Base-by-base conservation (phyloP, 139 green algal species). In the Chlamydomonas sphaeroides region DNA sequence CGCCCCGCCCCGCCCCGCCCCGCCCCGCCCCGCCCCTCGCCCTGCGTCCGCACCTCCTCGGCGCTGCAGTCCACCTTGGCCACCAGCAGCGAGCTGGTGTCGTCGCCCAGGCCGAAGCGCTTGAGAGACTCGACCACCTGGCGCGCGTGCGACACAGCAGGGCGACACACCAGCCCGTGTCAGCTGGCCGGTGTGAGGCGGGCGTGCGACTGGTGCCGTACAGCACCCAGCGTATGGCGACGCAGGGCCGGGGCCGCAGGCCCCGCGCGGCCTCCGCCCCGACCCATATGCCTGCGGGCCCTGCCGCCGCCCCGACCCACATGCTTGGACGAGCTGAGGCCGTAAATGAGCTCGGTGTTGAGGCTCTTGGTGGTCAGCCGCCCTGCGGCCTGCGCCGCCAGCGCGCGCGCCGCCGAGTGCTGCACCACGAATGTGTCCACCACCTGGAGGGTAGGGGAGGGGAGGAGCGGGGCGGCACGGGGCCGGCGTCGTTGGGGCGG, bases 291-390 rank as follows among this genome's bases (percentile, higher is more conserved):
- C n/a, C n/a, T n/a, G n/a, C n/a, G n/a, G n/a, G n/a, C n/a, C 66
- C 39, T 14, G 35, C 14, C 26, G 32, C 71, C 32, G 5, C 35
- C 57, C 48, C 6, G 26, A 51, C 89, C 78, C 65, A 94, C 91
- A 51, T 95, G 91, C 32, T 89, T 92, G 21, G 79, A 88, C 6
- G 89, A 88, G 26, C 89, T 88, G 17, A 95, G 42, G 63, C 78
- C 82, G 65, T 87, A 94, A 1, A 95, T 85, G 25, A 95, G 84
- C 87, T 95, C 92, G 21, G 91, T 76, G 59, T 95, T 91, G 41
- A 94, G 39, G 5, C 70, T 87, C 10, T 78, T 79, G 41, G 86
- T 90, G 33, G 51, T 70, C 62, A 95, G 65, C 23, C 69, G 68
- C 33, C 68, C 65, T 0, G 73, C 68, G 1, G 53, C n/a, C 38